Evolutionary conservation across 768 basidiomycete genomes (phyloP), one percentile per base, ranked within the genome.

Genomic region (Hygrophorus russula): DNA sequence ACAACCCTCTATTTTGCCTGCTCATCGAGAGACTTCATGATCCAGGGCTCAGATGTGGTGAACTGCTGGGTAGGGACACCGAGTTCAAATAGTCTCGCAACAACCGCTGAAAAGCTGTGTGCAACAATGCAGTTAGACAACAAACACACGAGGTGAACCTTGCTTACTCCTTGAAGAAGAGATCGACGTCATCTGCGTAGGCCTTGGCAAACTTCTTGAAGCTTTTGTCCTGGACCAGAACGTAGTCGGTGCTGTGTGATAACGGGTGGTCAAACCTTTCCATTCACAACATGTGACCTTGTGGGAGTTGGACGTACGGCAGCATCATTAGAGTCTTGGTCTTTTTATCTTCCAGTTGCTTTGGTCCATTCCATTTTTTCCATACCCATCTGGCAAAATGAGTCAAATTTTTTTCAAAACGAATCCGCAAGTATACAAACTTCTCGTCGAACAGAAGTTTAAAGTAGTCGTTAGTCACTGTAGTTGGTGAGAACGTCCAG

Each of bases 401-500:
- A 29, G 8, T 55, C 17, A 52, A 41, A n/a, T 18, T 13, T 27
- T 39, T 3, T 7, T 41, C 19, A 8, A 36, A 1, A 7, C 17
- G 14, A 19, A 17, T 10, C 10, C 6, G 28, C 31, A 35, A 32
- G 9, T 3, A 27, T 15, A 5, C 12, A 14, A 39, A 85, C 76
- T 78, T 88, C 71, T 96, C 91, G 53, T 80, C 73, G 54, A 90
- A 78, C 46, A 99, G 71, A 19, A 97, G 75, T 54, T 79, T 80
- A 76, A 66, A 92, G 68, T 68, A 93, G 56, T 88, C 87, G 60
- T 93, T 92, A 33, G 84, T 82, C 54, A 92, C 59, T 2, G 87
- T 87, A 15, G 78, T 87, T 3, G 92, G 91, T 12, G 89, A 87
- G 76, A 93, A 92, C 2, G 91, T 91, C 89, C 86, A 91, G n/a